Evolutionary conservation across 2,329 filamentous ascomycete species (phyloP).

Genomic region (Sarocladium strictum): DNA sequence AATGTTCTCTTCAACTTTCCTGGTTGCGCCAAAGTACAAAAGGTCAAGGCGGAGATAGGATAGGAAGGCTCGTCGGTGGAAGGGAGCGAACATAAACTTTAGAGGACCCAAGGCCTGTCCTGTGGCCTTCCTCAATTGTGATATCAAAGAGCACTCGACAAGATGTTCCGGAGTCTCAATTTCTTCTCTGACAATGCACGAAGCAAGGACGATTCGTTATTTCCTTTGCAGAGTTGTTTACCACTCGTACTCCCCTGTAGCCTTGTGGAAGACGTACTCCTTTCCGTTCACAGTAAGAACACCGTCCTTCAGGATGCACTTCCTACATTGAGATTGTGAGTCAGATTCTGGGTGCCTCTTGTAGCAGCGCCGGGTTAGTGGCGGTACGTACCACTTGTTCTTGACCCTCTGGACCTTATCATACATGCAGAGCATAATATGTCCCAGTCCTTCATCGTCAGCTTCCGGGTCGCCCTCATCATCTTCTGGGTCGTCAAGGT

Average conservation of each 20-base stretch:
- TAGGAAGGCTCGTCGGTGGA: no score
- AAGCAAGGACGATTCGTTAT: not conserved
- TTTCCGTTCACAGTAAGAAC: conserved; percentile 89
- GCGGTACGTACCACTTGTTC: conserved; percentile 74
- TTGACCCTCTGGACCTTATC: conserved; percentile 99
- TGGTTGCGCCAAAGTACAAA: no score
- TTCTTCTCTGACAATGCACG: not conserved
- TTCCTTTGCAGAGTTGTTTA: no score
- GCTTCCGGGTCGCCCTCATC: conserved; percentile 78
- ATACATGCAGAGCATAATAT: conserved; percentile 98
- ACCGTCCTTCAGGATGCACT: conserved; percentile 96
- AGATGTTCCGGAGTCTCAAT: no score
- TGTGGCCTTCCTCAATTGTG: no score
- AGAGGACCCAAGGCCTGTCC: no score
- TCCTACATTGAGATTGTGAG: conserved; percentile 47
- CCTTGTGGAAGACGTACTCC: conserved; percentile 98
- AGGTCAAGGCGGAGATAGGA: no score
- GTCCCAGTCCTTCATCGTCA: conserved; percentile 74
- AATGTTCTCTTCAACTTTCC: no score
- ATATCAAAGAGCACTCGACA: no score
- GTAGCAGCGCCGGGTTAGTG: no score
- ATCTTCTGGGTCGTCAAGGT: conserved; percentile 92
- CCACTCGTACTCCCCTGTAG: conserved; percentile 97
- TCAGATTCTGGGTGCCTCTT: no score
- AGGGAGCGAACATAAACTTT: no score